Conservation (phyloP, 2,329 filamentous ascomycete genomes). For the Curvularia eragrostidis region DNA sequence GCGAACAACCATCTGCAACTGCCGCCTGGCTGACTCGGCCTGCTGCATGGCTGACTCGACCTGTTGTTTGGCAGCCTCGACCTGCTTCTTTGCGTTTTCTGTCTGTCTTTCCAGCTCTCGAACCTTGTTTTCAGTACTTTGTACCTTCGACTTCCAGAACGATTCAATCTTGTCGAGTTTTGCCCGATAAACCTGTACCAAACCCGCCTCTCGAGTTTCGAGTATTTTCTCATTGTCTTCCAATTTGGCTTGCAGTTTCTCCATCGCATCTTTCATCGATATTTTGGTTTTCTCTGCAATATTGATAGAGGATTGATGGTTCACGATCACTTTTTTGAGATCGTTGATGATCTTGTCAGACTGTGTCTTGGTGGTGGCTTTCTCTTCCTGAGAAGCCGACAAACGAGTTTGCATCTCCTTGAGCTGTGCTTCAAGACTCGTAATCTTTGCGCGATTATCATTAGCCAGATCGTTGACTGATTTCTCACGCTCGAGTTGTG, state of each 20-base stretch:
- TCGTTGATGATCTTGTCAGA: conserved; percentile 1
- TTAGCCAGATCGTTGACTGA: not conserved
- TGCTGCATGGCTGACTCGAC: too few relatives aligned
- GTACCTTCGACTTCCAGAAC: not conserved
- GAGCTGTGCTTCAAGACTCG: not conserved
- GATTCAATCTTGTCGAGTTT: not conserved
- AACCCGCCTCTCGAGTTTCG: too few relatives aligned
- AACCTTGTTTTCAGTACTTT: too few relatives aligned
- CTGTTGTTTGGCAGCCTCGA: not conserved
- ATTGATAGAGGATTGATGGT: not conserved
- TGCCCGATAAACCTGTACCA: not conserved
- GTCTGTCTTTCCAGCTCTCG: not conserved
- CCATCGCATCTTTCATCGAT: not conserved
- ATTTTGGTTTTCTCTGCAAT: not conserved
- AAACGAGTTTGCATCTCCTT: not conserved
- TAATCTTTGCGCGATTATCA: not conserved
- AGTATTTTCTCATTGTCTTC: not conserved
- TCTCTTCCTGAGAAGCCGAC: not conserved
- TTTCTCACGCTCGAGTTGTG: not conserved
- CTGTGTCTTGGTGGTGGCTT: not conserved
- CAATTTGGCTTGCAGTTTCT: not conserved
- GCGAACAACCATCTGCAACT: too few relatives aligned
- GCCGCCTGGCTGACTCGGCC: not conserved
- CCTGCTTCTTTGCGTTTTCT: not conserved
- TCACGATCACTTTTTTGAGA: not conserved